Evolutionary conservation across 2,329 filamentous ascomycete species (phyloP), one percentile per base, ranked within the genome.

Genomic region (Ophiostoma tasmaniense): DNA sequence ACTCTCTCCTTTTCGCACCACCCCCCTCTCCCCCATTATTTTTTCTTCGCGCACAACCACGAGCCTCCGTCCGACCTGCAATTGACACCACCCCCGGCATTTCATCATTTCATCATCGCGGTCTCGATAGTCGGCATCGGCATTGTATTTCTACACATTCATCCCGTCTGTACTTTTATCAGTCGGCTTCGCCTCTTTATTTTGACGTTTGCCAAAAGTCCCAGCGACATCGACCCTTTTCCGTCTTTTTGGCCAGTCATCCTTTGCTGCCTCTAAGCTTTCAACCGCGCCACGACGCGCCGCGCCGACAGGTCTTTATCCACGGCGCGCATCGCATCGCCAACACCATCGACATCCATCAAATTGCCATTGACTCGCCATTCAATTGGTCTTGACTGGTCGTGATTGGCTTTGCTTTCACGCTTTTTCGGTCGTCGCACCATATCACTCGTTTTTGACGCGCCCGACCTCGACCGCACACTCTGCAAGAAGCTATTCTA

Each of bases 201-300:
- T 30, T 64, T 7, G 33, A 37, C 61, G 33, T 64, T 64, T 33
- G 61, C 61, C 61, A 2, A 7, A n/a, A 22, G 33, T 20, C 20
- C 61, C 20, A 64, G n/a, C 20, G 30, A 13, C 61, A 37, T 64
- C 59, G 14, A 33, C 7, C 30, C 1, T 37, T 64, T 39, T n/a
- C n/a, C 33, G 33, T 33, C 28, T 55, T 55, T 8, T 55, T 25
- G 17, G 39, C 42, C 20, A n/a, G 13, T 30, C 25, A 13, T 37
- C 37, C 37, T 39, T 39, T 39, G 33, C 5, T 42, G 42, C 42
- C n/a, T n/a, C 20, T 45, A 45, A 20, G 20, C 42, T 20, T 1
- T 22, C 25, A 64, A 66, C 25, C 69, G 67, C 65, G 69, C 62
- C 69, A 69, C 61, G 69, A 70, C 69, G 67, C 69, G 67, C 69